Conservation (phyloP, 768 basidiomycete species). For the Boletus patriciae region DNA sequence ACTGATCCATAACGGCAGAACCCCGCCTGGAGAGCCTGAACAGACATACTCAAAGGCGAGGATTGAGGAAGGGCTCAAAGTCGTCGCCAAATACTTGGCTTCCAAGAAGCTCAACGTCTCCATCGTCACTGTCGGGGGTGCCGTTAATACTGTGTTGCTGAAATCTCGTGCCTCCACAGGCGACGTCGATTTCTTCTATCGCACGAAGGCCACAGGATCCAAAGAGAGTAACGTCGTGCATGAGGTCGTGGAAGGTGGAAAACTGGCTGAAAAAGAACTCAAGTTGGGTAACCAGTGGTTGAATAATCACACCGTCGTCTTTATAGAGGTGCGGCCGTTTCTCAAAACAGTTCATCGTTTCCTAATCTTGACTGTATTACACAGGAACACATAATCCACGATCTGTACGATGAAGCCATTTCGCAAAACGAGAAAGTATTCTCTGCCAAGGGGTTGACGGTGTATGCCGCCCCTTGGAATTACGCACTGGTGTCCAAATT, state of each 20-base stretch:
- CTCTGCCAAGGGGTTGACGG: constrained; percentile 6
- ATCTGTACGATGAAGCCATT: constrained; percentile 1
- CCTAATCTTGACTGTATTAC: not conserved
- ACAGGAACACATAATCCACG: not conserved
- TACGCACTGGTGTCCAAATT: constrained; percentile 12
- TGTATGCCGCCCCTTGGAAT: constrained; percentile 13
- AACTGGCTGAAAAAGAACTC: not conserved
- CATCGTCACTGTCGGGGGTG: constrained; percentile 12
- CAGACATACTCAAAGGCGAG: constrained; percentile 3
- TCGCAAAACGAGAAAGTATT: constrained; percentile 5
- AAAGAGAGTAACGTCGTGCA: not conserved
- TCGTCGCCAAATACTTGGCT: constrained; percentile 2
- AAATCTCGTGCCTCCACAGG: constrained; percentile 8
- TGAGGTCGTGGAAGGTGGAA: not conserved
- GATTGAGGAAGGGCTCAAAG: constrained; percentile 4
- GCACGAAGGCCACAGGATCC: not conserved
- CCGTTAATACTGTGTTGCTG: constrained; percentile 10
- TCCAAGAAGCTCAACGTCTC: constrained; percentile 1
- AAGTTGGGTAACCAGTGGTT: constrained; percentile 5
- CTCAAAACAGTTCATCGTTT: no score
- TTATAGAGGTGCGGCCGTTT: constrained; percentile 3
- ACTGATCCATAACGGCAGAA: not conserved
- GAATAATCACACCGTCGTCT: constrained; percentile 9
- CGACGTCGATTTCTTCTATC: constrained; percentile 15
- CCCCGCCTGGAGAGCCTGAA: not conserved